Evolutionary conservation across 257 asterid species (phyloP), one percentile per base, ranked within the genome.

Genomic region (Solanum infundibuliforme): DNA sequence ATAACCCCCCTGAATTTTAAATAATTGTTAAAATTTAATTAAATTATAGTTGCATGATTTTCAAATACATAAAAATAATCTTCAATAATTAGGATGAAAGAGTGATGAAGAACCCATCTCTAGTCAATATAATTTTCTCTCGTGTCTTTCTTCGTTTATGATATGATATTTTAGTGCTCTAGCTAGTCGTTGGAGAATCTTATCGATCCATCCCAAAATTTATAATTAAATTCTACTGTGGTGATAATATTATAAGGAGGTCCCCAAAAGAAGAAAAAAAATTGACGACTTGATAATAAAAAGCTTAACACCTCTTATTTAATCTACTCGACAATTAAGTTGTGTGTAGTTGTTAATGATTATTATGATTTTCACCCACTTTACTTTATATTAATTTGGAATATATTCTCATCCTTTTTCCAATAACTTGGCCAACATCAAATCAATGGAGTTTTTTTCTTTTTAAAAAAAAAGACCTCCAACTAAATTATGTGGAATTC

Each of bases 401-500:
- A 86, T 55, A 20, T 55, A 55, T 69, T 41, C 75, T 77, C 48
- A 83, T 88, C 48, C 36, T 11, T 73, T 77, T 43, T 77, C 75
- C 90, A 69, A 58, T 83, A 88, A 83, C 71, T 88, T 90, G 83
- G 74, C 87, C 83, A 82, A 89, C 89, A 89, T 87, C 60, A 48
- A 88, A 87, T 71, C 69, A 82, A 60, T 31, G 31, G 14, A 29
- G 12, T 6, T 9, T 58, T 55, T 5, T 52, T 52, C 20, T 52
- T 52, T 52, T 52, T 18, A 1, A 0, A 58, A 9, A 32, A 71
- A 31, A 32, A 31, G 66, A 84, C 12, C 29, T 41, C 34, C 62
- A 7, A 25, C 62, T 77, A 25, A n/a, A 76, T 76, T 76, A 38
- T 76, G 83, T 39, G 83, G 60, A 76, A 39, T 76, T 76, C 83